Percentiles rank a stretch among this genome's conserved stretches.
These are phyloP conservation scores for Stemphylium vesicarium DNA, from an alignment of 2,329 filamentous ascomycete species.

Conservation along the genomic window DNA sequence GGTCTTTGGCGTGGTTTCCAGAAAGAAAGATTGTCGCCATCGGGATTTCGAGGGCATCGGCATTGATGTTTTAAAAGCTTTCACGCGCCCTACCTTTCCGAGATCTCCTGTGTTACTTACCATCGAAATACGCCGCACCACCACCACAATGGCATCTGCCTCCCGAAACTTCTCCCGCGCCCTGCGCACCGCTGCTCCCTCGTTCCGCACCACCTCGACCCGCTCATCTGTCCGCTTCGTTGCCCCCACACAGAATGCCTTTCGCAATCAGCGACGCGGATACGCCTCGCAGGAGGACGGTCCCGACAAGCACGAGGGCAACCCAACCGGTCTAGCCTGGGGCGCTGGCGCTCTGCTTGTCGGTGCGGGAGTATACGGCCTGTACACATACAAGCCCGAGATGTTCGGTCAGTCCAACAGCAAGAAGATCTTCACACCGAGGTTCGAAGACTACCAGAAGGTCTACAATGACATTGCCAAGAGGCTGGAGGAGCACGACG, in stretches of 20 bases:
- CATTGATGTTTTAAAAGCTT: slow-evolving; percentile 20
- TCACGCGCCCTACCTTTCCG: slow-evolving; percentile 1
- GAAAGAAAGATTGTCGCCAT: slow-evolving; percentile 30
- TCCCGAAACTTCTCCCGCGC: slow-evolving; percentile 49
- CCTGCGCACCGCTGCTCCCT: slow-evolving; percentile 45
- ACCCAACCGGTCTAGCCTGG: slow-evolving; percentile 49
- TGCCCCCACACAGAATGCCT: slow-evolving; percentile 67
- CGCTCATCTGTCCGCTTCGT: slow-evolving; percentile 63
- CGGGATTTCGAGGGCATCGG: slow-evolving; percentile 8
- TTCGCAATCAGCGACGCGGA: slow-evolving; percentile 78
- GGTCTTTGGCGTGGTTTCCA: slow-evolving; percentile 20
- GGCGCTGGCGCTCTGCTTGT: slow-evolving; percentile 41
- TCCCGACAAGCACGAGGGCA: slow-evolving; percentile 56
- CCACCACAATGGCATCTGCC: slow-evolving; percentile 42
- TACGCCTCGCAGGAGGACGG: slow-evolving; percentile 70
- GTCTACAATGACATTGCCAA: slow-evolving; percentile 88
- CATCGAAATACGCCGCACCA: slow-evolving; percentile 1
- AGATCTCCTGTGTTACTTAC: neutral
- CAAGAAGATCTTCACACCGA: slow-evolving; percentile 69
- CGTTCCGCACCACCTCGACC: slow-evolving; percentile 64
- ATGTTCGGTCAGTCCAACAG: slow-evolving; percentile 43
- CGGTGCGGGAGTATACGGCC: slow-evolving; percentile 36
- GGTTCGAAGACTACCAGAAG: slow-evolving; percentile 89
- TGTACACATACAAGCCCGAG: slow-evolving; percentile 64
- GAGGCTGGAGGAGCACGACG: slow-evolving; percentile 83